phyloP scores from a whole-genome alignment of 1,139 yeast species.

The Lodderomyces orthopsilosis region DNA sequence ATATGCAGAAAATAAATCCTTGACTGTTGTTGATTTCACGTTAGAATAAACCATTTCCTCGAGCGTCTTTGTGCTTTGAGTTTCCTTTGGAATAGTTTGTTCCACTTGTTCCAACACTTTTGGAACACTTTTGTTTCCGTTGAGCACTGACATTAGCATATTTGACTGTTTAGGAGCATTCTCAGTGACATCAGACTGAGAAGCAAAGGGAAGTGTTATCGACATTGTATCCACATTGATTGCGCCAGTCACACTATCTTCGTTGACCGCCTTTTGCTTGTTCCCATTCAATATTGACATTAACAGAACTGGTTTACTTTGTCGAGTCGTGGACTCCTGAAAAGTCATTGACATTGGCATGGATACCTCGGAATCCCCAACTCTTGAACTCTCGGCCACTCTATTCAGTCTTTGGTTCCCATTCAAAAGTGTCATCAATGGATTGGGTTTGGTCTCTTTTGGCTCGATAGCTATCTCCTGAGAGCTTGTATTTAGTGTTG shows the following conservation, averaged over 20 bases:
- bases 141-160: neutral
- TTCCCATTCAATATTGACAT: slow-evolving; percentile 6
- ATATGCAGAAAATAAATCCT: slow-evolving; percentile 18
- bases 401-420: neutral
- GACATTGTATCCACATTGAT: neutral
- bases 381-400: too few species aligned
- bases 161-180: neutral
- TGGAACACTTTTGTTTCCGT: neutral
- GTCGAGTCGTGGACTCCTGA: neutral
- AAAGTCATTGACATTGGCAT: neutral
- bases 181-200: neutral
- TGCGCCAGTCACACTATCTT: neutral
- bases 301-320: neutral
- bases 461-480: neutral
- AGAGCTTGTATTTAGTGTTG: neutral
- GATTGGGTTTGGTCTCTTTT: neutral
- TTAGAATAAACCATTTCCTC: slow-evolving; percentile 12
- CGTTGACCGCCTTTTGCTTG: slow-evolving; percentile 13
- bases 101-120: neutral
- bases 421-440: neutral
- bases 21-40: slow-evolving; percentile 24
- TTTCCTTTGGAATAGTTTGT: neutral
- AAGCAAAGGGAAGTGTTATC: neutral
- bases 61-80: neutral
- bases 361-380: slow-evolving; percentile 8